Evolutionary conservation across 495 filamentous ascomycete species (phyloP), one percentile per base, ranked within the genome.

Genomic region (Xylaria nigripes): DNA sequence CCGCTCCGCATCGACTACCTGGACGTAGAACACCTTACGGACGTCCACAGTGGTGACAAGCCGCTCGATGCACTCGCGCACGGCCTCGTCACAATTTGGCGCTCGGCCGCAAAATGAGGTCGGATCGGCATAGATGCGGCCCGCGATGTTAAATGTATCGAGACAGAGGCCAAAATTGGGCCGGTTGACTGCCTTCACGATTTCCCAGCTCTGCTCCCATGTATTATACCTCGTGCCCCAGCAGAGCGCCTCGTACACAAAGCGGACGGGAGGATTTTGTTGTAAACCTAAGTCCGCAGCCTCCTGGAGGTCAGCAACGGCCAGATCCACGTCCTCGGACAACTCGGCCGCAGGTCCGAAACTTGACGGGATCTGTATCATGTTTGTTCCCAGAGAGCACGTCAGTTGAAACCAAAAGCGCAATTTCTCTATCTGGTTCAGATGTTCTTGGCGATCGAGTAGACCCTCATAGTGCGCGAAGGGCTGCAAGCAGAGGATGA

Each of bases 81-180:
- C 70, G 7, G 79, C 78, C 1, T 68, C 70, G 0, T 85, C 81
- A 5, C 83, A 85, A 58, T 85, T 75, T 10, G 71, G 63, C 0
- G 74, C 80, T 25, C 71, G 70, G 2, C 87, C 85, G 0, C 72
- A 63, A 6, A 72, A 58, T 1, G 69, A 59, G 1, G 82, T 69
- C 0, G 85, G 86, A 57, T 93, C 86, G 1, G 84, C 87, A 59
- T 83, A 93, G 22, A 88, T 78, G 30, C 84, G 73, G 1, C 81
- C 87, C 0, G 84, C 83, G 42, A 90, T 87, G 69, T 93, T 89
- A 68, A 87, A 93, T 0, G 85, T 87, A 69, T 91, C 87, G 15
- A 91, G 75, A 68, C 86, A 90, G 49, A 88, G 70, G 9, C 87
- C 88, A 57, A 91, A 87, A 68, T 90, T 91, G 15, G 76, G 73